Evolutionary conservation across 2,329 filamentous ascomycete species (phyloP).

Genomic region (Fusarium musae): DNA sequence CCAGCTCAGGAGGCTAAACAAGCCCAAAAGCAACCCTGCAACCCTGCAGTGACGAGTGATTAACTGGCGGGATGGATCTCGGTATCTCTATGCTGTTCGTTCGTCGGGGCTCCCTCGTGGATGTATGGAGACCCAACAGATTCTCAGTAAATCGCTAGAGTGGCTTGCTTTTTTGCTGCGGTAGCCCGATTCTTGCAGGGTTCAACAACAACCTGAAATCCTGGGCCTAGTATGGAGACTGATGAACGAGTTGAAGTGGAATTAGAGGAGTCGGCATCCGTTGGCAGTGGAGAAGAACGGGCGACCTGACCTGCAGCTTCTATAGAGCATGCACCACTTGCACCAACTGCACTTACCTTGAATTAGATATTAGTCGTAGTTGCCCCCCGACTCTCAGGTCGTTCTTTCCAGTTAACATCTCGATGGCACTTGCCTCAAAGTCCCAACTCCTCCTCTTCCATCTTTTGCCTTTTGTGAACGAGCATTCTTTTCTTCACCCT

Average conservation of each 20-base stretch:
- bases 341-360: conserved; percentile 4
- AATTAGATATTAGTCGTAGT: conserved; percentile 2
- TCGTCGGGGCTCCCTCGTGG: conserved; percentile 1
- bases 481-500: background rate
- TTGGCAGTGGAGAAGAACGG: conserved; percentile 29
- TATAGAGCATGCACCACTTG: background rate
- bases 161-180: conserved; percentile 38
- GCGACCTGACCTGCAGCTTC: conserved; percentile 16
- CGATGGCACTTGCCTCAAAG: conserved; percentile 18
- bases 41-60: conserved; percentile 17
- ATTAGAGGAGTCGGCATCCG: conserved; percentile 28
- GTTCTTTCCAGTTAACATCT: conserved; percentile 1
- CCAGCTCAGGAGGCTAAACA: background rate
- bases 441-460: background rate
- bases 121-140: conserved; percentile 32
- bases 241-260: conserved; percentile 1
- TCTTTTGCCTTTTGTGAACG: background rate
- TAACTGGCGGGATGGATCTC: conserved; percentile 17
- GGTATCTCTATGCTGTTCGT: conserved; percentile 8
- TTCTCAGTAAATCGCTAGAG: conserved; percentile 22
- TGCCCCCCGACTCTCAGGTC: background rate
- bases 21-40: conserved; percentile 32
- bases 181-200: conserved; percentile 40
- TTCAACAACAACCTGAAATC: conserved; percentile 31
- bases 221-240: conserved; percentile 1